Evolutionary conservation across 2,329 filamentous ascomycete species (phyloP).

Genomic region (Penicillium sp.): DNA sequence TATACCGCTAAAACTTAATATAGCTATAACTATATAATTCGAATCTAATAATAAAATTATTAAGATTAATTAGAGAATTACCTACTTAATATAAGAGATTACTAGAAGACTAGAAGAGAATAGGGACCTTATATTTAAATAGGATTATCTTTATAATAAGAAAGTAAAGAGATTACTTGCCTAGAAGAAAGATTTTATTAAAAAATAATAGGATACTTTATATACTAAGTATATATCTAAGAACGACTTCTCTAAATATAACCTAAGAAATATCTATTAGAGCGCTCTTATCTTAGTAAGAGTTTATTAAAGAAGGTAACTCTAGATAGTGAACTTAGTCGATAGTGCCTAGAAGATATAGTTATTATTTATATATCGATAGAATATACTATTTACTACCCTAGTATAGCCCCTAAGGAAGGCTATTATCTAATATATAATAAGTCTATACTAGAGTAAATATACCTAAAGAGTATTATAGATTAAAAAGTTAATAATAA

Average conservation of each 20-base stretch:
- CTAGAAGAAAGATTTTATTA: conserved; percentile 14
- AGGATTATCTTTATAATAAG: conserved; percentile 16
- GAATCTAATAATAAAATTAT: conserved; percentile 12
- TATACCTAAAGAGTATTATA: background rate
- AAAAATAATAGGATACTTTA: conserved; percentile 19
- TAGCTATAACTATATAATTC: conserved; percentile 14
- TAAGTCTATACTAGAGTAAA: background rate
- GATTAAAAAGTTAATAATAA: background rate
- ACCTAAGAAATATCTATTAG: conserved; percentile 22
- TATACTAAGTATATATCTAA: conserved; percentile 23
- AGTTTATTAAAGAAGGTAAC: conserved; percentile 17
- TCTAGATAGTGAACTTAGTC: conserved; percentile 20
- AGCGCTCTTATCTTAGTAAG: conserved; percentile 10
- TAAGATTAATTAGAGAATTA: conserved; percentile 16
- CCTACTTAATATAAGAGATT: conserved; percentile 15
- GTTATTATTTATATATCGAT: conserved; percentile 14
- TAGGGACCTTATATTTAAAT: conserved; percentile 8
- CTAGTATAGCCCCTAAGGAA: background rate
- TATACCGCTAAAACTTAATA: conserved; percentile 16
- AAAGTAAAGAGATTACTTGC: conserved; percentile 18
- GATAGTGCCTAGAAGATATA: conserved; percentile 22
- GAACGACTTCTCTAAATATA: conserved; percentile 19
- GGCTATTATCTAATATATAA: background rate
- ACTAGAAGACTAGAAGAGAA: conserved; percentile 8
- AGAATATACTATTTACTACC: background rate